Evolutionary conservation across 2,329 filamentous ascomycete species (phyloP), one percentile per base, ranked within the genome.

Genomic region (Albophoma yamanashiensis): DNA sequence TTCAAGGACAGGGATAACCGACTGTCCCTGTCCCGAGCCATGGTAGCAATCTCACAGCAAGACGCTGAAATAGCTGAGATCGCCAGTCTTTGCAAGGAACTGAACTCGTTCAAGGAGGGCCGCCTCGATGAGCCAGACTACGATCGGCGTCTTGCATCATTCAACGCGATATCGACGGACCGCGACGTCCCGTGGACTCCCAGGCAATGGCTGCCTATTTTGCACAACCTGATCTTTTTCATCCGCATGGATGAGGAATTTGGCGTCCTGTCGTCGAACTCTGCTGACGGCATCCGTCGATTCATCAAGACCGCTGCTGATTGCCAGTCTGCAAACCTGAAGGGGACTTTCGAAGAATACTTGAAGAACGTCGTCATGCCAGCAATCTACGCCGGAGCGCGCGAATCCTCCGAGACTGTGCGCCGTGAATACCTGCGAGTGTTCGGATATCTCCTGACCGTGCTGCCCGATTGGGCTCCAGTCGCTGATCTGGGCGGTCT

Each of bases 201-300:
- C 1, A 82, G 82, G 61, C 89, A 96, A 72, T 99, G 94, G 93
- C 82, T 87, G 58, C 92, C 94, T 7, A 74, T 99, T 25, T 76
- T 97, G 14, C 89, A 92, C 75, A 99, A 97, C 69, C 83, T 96
- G 77, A 79, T 96, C 2, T 97, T 88, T 74, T 94, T 89, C 69
- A 87, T 97, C 64, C 87, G 86, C 64, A 85, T 93, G 64, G 88
- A 91, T 59, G 91, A 96, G 63, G 94, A 99, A 71, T 87, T 95
- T 64, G 89, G 91, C 55, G 89, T 97, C 56, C 78, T 96, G 17
- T 81, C 84, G 0, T 81, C 82, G 2, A 97, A 93, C 70, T 91
- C 94, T 8, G 89, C 92, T 0, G 88, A 92, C 67, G 84, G 85
- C 7, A 76, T 99, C 45, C 89, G 89, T 67, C 83, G 87, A 58